Percentiles rank a stretch among this genome's conserved stretches.
Evolutionary conservation across 345 rosid genomes (phyloP).

Genomic region (Stellera chamaejasme): DNA sequence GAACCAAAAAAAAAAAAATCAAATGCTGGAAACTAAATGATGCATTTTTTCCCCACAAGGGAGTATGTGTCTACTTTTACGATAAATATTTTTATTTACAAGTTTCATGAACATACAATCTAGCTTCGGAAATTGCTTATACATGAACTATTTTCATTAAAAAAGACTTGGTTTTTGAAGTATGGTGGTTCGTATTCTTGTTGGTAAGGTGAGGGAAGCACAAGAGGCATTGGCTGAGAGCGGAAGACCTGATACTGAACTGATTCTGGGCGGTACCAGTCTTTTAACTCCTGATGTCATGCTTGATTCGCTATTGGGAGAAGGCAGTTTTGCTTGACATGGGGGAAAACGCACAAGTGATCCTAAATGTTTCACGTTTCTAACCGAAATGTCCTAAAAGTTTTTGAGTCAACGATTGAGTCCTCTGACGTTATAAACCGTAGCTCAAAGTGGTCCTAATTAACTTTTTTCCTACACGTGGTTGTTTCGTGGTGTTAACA

Average conservation of each 20-base stretch:
- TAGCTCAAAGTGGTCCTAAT: too few relatives aligned
- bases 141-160: not conserved
- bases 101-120: not conserved
- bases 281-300: constrained; percentile 74
- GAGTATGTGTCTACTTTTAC: too few relatives aligned
- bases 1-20: too few relatives aligned
- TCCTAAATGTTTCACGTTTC: too few relatives aligned
- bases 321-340: constrained; percentile 46
- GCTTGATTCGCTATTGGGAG: constrained; percentile 69
- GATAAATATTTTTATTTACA: not conserved
- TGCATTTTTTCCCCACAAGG: too few relatives aligned
- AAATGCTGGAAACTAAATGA: too few relatives aligned
- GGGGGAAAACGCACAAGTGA: not conserved
- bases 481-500: too few relatives aligned
- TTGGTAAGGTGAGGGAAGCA: constrained; percentile 57
- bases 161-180: not conserved
- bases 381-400: too few relatives aligned
- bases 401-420: too few relatives aligned
- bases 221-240: constrained; percentile 75
- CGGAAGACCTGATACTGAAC: constrained; percentile 69
- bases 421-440: too few relatives aligned
- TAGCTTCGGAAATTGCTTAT: not conserved
- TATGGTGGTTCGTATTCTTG: constrained; percentile 1
- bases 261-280: constrained; percentile 89
- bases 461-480: too few relatives aligned